Base-by-base conservation (phyloP, 306 rosid genomes). In the Gynostemma pentaphyllum region DNA sequence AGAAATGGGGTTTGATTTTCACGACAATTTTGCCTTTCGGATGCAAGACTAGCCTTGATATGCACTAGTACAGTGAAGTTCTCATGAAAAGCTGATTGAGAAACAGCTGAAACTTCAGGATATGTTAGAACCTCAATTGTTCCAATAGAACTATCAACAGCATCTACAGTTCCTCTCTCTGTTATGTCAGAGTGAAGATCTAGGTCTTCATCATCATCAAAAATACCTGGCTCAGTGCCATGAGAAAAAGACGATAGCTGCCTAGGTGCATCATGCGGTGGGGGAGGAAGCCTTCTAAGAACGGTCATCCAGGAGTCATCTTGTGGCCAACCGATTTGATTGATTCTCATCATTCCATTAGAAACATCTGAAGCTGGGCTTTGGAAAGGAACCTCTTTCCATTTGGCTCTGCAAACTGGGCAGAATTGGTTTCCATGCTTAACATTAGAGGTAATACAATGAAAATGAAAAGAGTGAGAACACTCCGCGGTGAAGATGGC, bases 401-500 rank as follows among this genome's bases (percentile, higher is more conserved):
- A 67, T 67, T 67, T 67, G 26, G 71, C 71, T 41, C 71, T 36
- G 63, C 71, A 67, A 67, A 67, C 27, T 3, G 71, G 71, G 71
- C 71, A 67, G 42, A 51, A 23, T 48, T 51, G 61, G 36, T 52
- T 67, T 49, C 71, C 71, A 5, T 67, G 71, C 71, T 51, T 67
- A 26, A 67, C 71, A 2, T 67, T 67, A 10, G 71, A 67, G 10
- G 71, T 67, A 44, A 67, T 67, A 49, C 71, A 67, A 39, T 67
- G 63, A 28, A 67, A 67, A 52, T 67, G 71, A 19, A 67, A 67
- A 0, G 71, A 67, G 62, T 67, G 71, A 63, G 62, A 49, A 40
- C 71, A 67, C 62, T 67, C 71, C 5, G 71, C 71, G 7, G 71
- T 67, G 62, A 67, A 67, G 62, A 67, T 67, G 52, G 71, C 71